A percentile compares a stretch with the other conserved stretches of the same genome.
Evolutionary conservation across 208 protist genomes (phyloP).

Genomic region (Leishmania major): DNA sequence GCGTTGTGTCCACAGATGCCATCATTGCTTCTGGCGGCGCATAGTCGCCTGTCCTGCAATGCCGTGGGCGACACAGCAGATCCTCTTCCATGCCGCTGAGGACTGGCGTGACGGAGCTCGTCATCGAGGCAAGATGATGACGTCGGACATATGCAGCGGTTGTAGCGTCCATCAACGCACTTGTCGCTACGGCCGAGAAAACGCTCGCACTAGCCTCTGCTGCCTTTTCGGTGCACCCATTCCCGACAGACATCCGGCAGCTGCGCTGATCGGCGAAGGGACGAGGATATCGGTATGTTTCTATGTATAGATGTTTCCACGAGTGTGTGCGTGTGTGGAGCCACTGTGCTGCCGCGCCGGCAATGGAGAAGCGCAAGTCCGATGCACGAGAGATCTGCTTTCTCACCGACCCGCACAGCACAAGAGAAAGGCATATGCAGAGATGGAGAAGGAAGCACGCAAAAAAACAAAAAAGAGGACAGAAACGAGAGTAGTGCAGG

Average conservation of each 20-base stretch:
- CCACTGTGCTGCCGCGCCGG: neutral
- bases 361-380: neutral
- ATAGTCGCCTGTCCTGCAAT: neutral
- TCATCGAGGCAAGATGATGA: slow-evolving; percentile 7
- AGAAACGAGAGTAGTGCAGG: neutral
- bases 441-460: neutral
- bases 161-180: neutral
- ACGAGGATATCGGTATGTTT: neutral
- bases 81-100: slow-evolving; percentile 7
- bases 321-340: neutral
- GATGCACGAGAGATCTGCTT: neutral
- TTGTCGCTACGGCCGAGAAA: neutral
- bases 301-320: neutral
- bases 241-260: neutral
- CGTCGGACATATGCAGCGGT: slow-evolving; percentile 20
- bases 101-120: neutral
- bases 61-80: neutral
- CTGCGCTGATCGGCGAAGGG: neutral
- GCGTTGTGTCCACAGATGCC: neutral
- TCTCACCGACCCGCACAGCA: neutral
- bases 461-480: slow-evolving; percentile 5
- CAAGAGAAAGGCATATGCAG: neutral
- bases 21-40: neutral
- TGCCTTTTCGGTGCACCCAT: neutral
- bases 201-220: neutral